Conservation (phyloP, 768 basidiomycete genomes). For the Leccinum pellstonianum region DNA sequence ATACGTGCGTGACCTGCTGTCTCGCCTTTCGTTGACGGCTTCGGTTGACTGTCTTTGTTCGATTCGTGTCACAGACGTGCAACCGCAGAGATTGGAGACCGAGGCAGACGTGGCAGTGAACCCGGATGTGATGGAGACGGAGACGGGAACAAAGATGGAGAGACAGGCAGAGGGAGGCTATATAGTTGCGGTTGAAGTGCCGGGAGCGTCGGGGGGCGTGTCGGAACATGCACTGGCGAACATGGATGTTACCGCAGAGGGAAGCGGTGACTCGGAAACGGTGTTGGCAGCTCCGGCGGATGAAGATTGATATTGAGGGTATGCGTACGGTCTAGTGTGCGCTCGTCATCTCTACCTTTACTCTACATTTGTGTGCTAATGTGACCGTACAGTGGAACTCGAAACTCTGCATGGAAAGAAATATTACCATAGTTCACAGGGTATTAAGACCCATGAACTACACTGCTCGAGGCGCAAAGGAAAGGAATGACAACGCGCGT, state of each 20-base stretch:
- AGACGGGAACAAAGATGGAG: background rate
- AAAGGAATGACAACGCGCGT: no score
- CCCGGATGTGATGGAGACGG: slow-evolving; percentile 5
- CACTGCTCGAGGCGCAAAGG: no score
- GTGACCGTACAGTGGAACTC: no score
- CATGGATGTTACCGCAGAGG: background rate
- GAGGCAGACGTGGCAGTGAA: slow-evolving; percentile 22
- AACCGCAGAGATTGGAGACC: slow-evolving; percentile 46
- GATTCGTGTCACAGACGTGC: slow-evolving; percentile 35
- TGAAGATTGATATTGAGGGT: slow-evolving; percentile 1
- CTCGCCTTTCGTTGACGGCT: background rate
- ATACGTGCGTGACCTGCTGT: slow-evolving; percentile 43
- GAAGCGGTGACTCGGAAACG: background rate
- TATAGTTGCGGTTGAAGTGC: background rate
- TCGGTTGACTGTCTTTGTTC: background rate
- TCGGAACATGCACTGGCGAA: background rate
- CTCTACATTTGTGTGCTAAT: no score
- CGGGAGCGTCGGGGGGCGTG: background rate
- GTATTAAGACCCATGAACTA: no score
- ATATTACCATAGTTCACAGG: no score
- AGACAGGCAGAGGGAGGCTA: background rate
- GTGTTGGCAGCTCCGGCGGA: background rate
- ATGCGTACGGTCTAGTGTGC: no score
- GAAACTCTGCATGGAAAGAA: no score
- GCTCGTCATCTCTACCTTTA: no score